These are phyloP conservation scores for Cyberlindnera sargentensis DNA, from an alignment of 805 yeast species.

Conservation along the genomic window DNA sequence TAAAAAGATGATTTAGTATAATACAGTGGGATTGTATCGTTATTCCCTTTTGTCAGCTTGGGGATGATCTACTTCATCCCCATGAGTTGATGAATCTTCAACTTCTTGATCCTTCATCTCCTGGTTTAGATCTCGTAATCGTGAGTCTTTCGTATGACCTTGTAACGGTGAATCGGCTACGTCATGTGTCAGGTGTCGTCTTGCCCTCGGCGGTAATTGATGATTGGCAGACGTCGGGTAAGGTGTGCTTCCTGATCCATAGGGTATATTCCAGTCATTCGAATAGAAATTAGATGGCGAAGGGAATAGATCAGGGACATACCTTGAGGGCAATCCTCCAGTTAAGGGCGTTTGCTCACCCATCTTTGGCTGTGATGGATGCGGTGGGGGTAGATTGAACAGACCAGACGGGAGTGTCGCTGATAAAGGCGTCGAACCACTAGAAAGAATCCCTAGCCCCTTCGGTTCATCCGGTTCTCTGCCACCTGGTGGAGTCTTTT, in stretches of 20 bases:
- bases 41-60: no score
- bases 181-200: not conserved
- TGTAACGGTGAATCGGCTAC: slow-evolving; percentile 1
- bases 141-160: not conserved
- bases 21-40: no score
- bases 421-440: slow-evolving; percentile 25
- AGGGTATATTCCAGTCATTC: slow-evolving; percentile 47
- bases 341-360: slow-evolving; percentile 67
- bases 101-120: no score
- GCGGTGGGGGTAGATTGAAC: slow-evolving; percentile 28
- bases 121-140: not conserved
- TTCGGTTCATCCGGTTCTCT: slow-evolving; percentile 10
- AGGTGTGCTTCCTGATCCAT: slow-evolving; percentile 35
- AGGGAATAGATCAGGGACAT: slow-evolving; percentile 66
- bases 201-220: slow-evolving; percentile 2
- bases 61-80: no score
- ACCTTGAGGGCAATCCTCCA: slow-evolving; percentile 64
- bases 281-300: slow-evolving; percentile 75
- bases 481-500: slow-evolving; percentile 12
- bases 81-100: no score
- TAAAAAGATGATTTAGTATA: no score
- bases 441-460: slow-evolving; percentile 13
- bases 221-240: slow-evolving; percentile 21
- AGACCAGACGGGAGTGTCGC: slow-evolving; percentile 28
- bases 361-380: slow-evolving; percentile 17